A percentile compares a stretch with the other conserved stretches of the same genome.
Evolutionary conservation across 2,329 filamentous ascomycete species (phyloP).

Genomic region (Westerdykella aurantiaca): DNA sequence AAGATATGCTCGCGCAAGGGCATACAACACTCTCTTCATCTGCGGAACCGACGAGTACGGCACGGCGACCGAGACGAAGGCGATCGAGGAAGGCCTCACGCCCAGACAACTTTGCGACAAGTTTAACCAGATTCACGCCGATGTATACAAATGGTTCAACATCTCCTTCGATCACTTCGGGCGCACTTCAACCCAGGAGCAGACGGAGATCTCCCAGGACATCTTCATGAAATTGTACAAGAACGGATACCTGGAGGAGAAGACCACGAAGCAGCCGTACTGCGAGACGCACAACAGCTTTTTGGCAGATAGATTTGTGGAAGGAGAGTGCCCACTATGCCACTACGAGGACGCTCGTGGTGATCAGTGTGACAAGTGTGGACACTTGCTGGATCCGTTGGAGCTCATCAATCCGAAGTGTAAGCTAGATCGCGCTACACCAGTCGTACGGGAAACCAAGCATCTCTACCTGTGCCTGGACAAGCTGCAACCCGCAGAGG

Average conservation of each 20-base stretch:
- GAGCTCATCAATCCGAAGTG: slow-evolving; percentile 61
- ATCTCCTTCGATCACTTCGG: slow-evolving; percentile 94
- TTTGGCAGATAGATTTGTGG: slow-evolving; percentile 60
- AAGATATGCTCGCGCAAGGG: slow-evolving; percentile 71
- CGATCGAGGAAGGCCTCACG: slow-evolving; percentile 77
- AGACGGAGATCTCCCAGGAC: slow-evolving; percentile 87
- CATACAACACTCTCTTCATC: slow-evolving; percentile 73
- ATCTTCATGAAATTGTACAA: slow-evolving; percentile 84
- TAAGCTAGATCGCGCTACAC: slow-evolving; percentile 81
- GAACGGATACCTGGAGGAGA: slow-evolving; percentile 83
- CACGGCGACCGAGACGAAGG: slow-evolving; percentile 93
- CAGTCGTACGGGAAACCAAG: slow-evolving; percentile 75
- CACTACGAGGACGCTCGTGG: slow-evolving; percentile 48
- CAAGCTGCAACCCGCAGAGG: slow-evolving; percentile 69
- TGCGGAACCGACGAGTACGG: slow-evolving; percentile 94
- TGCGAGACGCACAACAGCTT: slow-evolving; percentile 61
- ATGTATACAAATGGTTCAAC: slow-evolving; percentile 93
- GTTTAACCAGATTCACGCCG: slow-evolving; percentile 84
- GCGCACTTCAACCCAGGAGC: slow-evolving; percentile 79
- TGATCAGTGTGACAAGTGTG: slow-evolving; percentile 51
- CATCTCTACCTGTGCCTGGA: slow-evolving; percentile 88
- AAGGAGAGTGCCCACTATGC: slow-evolving; percentile 72
- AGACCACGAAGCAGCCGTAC: slow-evolving; percentile 82
- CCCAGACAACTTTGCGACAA: slow-evolving; percentile 84
- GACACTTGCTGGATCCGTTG: slow-evolving; percentile 44